A percentile compares a stretch with the other conserved stretches of the same genome.
phyloP scores from a whole-genome alignment of 345 rosid genomes.

The Citrus mangshanensis region DNA sequence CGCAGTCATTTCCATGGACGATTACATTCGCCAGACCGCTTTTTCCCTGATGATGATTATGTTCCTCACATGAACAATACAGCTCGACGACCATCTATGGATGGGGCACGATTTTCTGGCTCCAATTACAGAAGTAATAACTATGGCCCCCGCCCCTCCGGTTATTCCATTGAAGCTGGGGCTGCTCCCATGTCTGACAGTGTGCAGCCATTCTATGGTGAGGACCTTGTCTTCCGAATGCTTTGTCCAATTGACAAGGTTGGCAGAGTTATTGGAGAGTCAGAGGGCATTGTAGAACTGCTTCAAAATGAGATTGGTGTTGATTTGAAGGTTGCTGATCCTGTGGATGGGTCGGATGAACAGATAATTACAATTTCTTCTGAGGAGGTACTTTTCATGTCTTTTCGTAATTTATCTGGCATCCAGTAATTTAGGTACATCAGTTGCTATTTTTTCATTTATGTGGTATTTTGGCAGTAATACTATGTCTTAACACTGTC shows the following conservation, averaged over 20 bases:
- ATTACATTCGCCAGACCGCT: constrained; percentile 67
- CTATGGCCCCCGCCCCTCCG: constrained; percentile 55
- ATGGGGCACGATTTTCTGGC: constrained; percentile 54
- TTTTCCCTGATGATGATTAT: constrained; percentile 76
- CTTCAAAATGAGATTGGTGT: constrained; percentile 93
- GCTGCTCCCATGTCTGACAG: constrained; percentile 45
- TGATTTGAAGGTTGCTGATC: constrained; percentile 77
- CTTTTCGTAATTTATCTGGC: background rate
- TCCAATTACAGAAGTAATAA: constrained; percentile 48
- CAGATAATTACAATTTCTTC: constrained; percentile 83
- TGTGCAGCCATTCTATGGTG: constrained; percentile 53
- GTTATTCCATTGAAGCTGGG: constrained; percentile 46
- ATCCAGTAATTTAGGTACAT: background rate
- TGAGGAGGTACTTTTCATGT: constrained; percentile 64
- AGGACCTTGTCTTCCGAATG: constrained; percentile 86
- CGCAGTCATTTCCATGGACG: constrained; percentile 79
- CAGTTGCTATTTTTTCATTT: constrained; percentile 5
- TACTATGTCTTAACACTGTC: background rate
- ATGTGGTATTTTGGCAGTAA: background rate
- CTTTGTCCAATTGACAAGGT: constrained; percentile 90
- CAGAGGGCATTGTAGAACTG: constrained; percentile 73
- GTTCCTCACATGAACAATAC: constrained; percentile 48
- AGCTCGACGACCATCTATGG: constrained; percentile 53
- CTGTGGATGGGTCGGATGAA: constrained; percentile 82
- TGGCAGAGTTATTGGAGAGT: constrained; percentile 62